These are phyloP conservation scores for Bolboschoenus planiculmis DNA, from an alignment of 176 grass and related monocot species.

Conservation along the genomic window DNA sequence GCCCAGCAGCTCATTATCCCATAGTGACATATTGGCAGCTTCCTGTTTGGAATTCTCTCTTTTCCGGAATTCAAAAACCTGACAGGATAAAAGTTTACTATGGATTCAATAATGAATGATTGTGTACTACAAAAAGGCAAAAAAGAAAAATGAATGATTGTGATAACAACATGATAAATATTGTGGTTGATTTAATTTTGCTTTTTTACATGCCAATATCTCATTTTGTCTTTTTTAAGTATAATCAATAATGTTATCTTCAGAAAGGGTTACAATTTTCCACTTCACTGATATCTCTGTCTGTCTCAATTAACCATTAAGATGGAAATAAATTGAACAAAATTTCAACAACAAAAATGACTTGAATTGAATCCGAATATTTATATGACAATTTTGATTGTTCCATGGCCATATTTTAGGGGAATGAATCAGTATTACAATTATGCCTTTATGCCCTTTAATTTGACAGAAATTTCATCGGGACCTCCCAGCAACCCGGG, in stretches of 20 bases:
- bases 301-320: too few species aligned
- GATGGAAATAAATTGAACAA: too few species aligned
- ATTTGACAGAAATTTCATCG: conserved; percentile 37
- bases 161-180: not conserved
- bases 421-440: not conserved
- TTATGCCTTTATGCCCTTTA: not conserved
- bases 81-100: not conserved
- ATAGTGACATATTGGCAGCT: conserved; percentile 12
- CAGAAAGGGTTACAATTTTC: too few species aligned
- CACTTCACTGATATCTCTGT: too few species aligned
- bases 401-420: not conserved
- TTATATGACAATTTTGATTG: not conserved
- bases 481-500: conserved; percentile 30
- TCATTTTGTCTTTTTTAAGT: not conserved
- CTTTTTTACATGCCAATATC: not conserved
- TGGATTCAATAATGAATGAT: not conserved
- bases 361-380: not conserved
- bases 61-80: conserved; percentile 1
- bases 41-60: not conserved
- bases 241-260: too few species aligned
- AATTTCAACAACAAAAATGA: too few species aligned
- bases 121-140: not conserved
- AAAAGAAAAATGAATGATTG: not conserved
- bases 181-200: too few species aligned
- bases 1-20: conserved; percentile 1